Base-by-base conservation (phyloP, 768 basidiomycete genomes). In the Tylopilus sp. region DNA sequence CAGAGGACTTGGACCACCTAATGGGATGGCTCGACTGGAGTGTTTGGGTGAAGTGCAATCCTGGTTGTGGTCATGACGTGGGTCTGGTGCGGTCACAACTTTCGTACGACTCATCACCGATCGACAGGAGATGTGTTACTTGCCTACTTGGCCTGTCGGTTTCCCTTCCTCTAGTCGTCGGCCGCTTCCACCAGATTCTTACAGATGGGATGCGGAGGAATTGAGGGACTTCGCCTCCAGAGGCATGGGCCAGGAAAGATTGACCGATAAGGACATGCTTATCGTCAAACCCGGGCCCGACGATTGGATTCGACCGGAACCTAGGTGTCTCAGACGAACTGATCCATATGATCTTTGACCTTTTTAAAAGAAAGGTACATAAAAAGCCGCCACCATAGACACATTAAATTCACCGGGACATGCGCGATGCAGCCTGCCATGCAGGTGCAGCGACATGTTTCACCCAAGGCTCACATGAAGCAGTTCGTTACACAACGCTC, bases 11-110 rank as follows among this genome's bases (percentile, higher is more conserved):
- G 22, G 54, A 67, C 8, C 54, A 45, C 3, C 57, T 83, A 21
- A 78, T 81, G 72, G 41, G 33, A 0, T 82, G 81, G 81, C 63
- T 83, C 0, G 81, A 77, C 54, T 83, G 81, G 81, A 72, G 65
- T 34, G 62, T 72, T 8, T 83, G 81, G 80, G 58, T 74, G 2
- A 76, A 67, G 40, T 82, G 81, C 46, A 63, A 61, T 3, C 79
- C 80, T 25, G 71, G 61, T 1, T 83, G 82, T 64, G 61, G 59
- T 10, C 63, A 66, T 28, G 75, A 80, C 68, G 80, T 81, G 44
- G 2, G 74, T 67, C n/a, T 24, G 16, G 4, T 6, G 14, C 6
- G 9, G 19, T 38, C 25, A 17, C 6, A 9, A 30, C 17, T 3
- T 14, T 19, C 12, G 19, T 19, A 19, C 16, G 28, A 28, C 12